phyloP scores from a whole-genome alignment of 805 yeast species.

The Yamadazyma takamatsuzukensis region DNA sequence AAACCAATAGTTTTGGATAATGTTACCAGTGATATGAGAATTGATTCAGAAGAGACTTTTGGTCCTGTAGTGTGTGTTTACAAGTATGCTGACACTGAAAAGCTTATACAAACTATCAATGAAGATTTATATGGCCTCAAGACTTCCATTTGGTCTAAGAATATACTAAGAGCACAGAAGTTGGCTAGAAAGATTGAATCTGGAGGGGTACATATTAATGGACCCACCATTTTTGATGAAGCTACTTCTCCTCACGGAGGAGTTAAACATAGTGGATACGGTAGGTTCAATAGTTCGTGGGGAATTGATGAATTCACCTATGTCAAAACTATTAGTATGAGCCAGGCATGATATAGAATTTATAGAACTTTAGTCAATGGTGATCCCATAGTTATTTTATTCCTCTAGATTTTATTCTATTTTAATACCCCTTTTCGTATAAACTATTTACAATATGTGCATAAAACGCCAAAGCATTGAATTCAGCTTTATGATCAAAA shows the following conservation, averaged over 20 bases:
- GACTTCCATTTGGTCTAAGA: constrained; percentile 38
- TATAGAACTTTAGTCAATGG: no score
- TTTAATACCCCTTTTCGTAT: constrained; percentile 53
- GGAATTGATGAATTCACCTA: constrained; percentile 41
- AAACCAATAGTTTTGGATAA: constrained; percentile 30
- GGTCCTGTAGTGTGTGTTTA: constrained; percentile 40
- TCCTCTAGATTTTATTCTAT: not conserved
- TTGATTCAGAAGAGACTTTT: constrained; percentile 34
- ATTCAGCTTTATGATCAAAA: constrained; percentile 35
- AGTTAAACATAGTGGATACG: constrained; percentile 35
- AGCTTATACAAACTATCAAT: constrained; percentile 22
- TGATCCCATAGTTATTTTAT: constrained; percentile 3
- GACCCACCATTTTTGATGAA: constrained; percentile 31
- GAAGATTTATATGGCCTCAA: constrained; percentile 34
- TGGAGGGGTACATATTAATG: constrained; percentile 41
- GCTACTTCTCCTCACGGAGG: constrained; percentile 45
- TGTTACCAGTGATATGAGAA: constrained; percentile 25
- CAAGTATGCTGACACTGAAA: constrained; percentile 18
- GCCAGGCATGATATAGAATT: constrained; percentile 7
- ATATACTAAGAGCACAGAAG: constrained; percentile 29
- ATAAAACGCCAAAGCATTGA: constrained; percentile 68
- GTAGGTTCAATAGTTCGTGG: constrained; percentile 39
- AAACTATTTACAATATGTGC: constrained; percentile 62
- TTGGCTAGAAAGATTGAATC: constrained; percentile 31
- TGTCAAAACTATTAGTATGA: constrained; percentile 32